phyloP scores from a whole-genome alignment of 768 basidiomycete genomes.

The Cystobasidium ongulense region DNA sequence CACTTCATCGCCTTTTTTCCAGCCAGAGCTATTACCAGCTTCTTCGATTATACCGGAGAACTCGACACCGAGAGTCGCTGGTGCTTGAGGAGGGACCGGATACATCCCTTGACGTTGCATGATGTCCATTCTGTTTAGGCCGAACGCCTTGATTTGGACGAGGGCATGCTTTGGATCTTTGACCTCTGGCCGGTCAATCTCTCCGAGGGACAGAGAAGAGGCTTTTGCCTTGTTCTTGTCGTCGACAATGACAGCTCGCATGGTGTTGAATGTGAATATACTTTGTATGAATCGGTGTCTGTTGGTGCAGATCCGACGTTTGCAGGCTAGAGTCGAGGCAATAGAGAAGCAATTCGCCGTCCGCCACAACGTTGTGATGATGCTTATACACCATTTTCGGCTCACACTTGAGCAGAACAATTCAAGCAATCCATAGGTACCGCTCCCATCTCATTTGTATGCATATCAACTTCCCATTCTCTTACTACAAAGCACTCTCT shows the following conservation, averaged over 20 bases:
- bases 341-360: no score
- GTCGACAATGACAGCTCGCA: constrained; percentile 24
- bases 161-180: constrained; percentile 34
- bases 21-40: constrained; percentile 6
- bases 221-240: constrained; percentile 10
- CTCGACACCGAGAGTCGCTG: constrained; percentile 40
- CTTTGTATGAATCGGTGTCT: not conserved
- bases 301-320: not conserved
- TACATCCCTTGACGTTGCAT: constrained; percentile 37
- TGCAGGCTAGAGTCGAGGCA: no score
- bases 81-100: constrained; percentile 39
- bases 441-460: no score
- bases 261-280: not conserved
- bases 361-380: no score
- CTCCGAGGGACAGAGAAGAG: constrained; percentile 35
- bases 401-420: no score
- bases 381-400: no score
- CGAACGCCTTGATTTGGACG: constrained; percentile 41
- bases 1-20: constrained; percentile 39
- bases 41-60: constrained; percentile 40
- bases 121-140: constrained; percentile 41
- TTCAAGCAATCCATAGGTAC: no score
- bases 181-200: constrained; percentile 33
- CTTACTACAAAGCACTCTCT: no score
- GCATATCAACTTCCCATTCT: no score